These are phyloP conservation scores for Xylaria sp. DNA, from an alignment of 2,329 filamentous ascomycete genomes.

Conservation along the genomic window DNA sequence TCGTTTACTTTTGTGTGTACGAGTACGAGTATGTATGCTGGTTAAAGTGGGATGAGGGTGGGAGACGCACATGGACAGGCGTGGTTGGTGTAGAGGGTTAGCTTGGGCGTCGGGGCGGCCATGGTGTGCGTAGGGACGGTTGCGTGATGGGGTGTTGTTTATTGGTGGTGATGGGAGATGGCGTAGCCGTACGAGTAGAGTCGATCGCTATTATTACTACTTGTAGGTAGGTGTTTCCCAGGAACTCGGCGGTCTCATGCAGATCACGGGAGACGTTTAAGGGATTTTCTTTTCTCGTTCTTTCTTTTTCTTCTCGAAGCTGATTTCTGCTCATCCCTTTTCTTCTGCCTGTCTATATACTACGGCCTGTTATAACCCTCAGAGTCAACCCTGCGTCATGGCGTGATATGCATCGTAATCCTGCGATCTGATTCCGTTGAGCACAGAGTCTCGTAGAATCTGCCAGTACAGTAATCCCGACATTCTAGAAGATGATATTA, in stretches of 20 bases:
- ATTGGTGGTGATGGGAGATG: neutral
- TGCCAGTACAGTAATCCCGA: no score
- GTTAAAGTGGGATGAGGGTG: neutral
- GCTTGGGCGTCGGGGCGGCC: slow-evolving; percentile 22
- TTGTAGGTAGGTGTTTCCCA: no score
- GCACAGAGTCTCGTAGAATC: no score
- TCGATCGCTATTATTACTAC: no score
- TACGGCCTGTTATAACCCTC: no score
- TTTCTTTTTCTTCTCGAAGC: neutral
- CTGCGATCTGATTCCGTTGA: neutral
- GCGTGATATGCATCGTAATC: no score
- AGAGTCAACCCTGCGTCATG: no score
- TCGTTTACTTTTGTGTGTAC: no score
- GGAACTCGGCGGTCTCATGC: neutral
- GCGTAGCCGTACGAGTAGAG: no score
- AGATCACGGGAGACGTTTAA: neutral
- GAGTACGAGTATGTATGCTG: neutral
- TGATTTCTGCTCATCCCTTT: no score
- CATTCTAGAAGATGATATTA: no score
- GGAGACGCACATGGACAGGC: slow-evolving; percentile 27
- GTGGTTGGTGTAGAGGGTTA: slow-evolving; percentile 30
- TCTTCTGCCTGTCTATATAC: no score
- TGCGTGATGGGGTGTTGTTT: neutral
- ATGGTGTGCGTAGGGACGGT: slow-evolving; percentile 10
- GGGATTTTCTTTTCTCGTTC: neutral